A percentile compares a stretch with the other conserved stretches of the same genome.
These are phyloP conservation scores for Isatis tinctoria DNA, from an alignment of 345 rosid genomes.

Conservation along the genomic window DNA sequence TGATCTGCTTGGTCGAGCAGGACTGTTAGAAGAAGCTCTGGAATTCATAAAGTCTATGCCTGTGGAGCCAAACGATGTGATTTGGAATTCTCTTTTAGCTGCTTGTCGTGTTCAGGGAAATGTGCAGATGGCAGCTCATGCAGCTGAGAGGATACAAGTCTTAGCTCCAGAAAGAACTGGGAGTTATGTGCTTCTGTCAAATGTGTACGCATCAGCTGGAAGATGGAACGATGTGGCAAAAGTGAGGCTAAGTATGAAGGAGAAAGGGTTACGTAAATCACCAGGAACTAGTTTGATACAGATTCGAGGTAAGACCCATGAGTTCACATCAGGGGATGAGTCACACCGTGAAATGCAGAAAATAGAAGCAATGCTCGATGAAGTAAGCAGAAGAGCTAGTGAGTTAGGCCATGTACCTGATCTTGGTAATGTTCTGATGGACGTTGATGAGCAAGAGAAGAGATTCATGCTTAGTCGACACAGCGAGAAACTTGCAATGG, in stretches of 20 bases:
- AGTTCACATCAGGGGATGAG: conserved; percentile 59
- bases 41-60: conserved; percentile 51
- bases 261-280: conserved; percentile 45
- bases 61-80: conserved; percentile 58
- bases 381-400: conserved; percentile 36
- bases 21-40: conserved; percentile 49
- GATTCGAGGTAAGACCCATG: conserved; percentile 39
- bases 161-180: conserved; percentile 43
- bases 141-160: conserved; percentile 43
- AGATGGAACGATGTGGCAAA: conserved; percentile 53
- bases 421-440: conserved; percentile 46
- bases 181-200: conserved; percentile 49
- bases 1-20: conserved; percentile 70
- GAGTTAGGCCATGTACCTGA: conserved; percentile 52
- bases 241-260: conserved; percentile 56
- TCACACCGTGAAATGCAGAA: conserved; percentile 47
- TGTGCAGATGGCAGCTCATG: conserved; percentile 46
- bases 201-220: conserved; percentile 56
- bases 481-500: conserved; percentile 63
- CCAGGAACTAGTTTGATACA: conserved; percentile 54
- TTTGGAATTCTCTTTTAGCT: conserved; percentile 63
- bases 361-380: conserved; percentile 46
- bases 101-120: conserved; percentile 52
- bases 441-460: conserved; percentile 57
- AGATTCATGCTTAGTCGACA: conserved; percentile 46